A percentile compares a stretch with the other conserved stretches of the same genome.
Evolutionary conservation across 2,329 filamentous ascomycete genomes (phyloP).

Genomic region (Xylariomycetidae sp.): DNA sequence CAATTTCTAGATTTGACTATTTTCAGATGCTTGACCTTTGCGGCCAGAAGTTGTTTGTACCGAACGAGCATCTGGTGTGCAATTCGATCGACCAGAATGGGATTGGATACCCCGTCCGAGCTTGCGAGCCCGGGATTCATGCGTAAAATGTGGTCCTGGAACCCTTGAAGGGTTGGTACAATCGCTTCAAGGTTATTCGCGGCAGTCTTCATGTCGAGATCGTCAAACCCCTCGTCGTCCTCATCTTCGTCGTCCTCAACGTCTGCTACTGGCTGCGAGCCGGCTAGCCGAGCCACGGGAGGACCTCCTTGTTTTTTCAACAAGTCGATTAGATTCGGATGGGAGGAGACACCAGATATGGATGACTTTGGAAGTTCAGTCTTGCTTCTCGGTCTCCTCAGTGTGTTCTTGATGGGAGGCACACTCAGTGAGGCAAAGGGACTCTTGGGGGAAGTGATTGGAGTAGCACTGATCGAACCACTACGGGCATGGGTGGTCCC

Average conservation of each 20-base stretch:
- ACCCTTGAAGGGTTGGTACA: constrained; percentile 69
- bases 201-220: constrained; percentile 58
- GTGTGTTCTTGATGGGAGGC: constrained; percentile 35
- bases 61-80: constrained; percentile 74
- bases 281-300: constrained; percentile 45
- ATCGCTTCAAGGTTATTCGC: constrained; percentile 61
- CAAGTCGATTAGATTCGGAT: constrained; percentile 44
- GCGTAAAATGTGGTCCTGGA: constrained; percentile 66
- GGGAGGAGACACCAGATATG: constrained; percentile 29
- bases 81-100: constrained; percentile 72
- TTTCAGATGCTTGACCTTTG: constrained; percentile 65
- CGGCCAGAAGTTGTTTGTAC: constrained; percentile 71
- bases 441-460: constrained; percentile 50
- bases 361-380: constrained; percentile 44
- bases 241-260: constrained; percentile 58
- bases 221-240: constrained; percentile 51
- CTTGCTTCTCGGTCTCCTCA: constrained; percentile 53
- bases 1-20: constrained; percentile 53
- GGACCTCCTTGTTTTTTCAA: constrained; percentile 50
- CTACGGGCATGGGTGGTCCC: constrained; percentile 53
- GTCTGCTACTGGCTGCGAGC: constrained; percentile 36
- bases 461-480: constrained; percentile 55
- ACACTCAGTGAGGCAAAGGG: constrained; percentile 39
- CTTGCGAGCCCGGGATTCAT: constrained; percentile 68
- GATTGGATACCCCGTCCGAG: constrained; percentile 29